Evolutionary conservation across 306 rosid species (phyloP).

Genomic region (Glycine latifolia): DNA sequence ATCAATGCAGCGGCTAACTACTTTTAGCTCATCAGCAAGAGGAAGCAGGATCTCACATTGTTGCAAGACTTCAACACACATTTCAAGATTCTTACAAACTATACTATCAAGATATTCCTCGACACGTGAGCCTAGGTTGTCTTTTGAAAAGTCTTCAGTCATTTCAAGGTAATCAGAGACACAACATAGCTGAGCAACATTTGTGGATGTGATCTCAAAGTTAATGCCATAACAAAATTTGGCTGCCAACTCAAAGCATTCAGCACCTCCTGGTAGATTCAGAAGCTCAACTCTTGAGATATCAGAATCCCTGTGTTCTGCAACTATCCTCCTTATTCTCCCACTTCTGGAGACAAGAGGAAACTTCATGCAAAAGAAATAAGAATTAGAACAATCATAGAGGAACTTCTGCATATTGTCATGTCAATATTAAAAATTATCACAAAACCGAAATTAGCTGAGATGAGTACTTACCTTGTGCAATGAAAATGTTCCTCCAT

Average conservation of each 20-base stretch:
- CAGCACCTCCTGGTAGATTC: constrained; percentile 93
- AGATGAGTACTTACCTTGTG: constrained; percentile 71
- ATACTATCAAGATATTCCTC: constrained; percentile 84
- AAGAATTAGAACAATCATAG: constrained; percentile 32
- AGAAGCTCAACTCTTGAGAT: constrained; percentile 93
- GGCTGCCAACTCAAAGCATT: constrained; percentile 91
- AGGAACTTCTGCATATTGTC: background rate
- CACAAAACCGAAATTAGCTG: constrained; percentile 7
- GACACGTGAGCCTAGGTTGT: constrained; percentile 82
- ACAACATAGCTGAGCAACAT: constrained; percentile 93
- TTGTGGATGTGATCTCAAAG: constrained; percentile 86
- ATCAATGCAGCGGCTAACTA: constrained; percentile 86
- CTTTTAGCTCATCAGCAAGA: constrained; percentile 83
- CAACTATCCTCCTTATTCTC: constrained; percentile 84
- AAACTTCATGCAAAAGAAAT: constrained; percentile 68
- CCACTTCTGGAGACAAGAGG: constrained; percentile 99
- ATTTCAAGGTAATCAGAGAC: constrained; percentile 90
- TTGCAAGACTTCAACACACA: constrained; percentile 92
- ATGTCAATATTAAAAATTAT: constrained; percentile 22
- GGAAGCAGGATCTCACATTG: constrained; percentile 91
- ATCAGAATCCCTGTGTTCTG: constrained; percentile 91
- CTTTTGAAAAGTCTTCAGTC: constrained; percentile 93
- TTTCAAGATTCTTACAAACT: constrained; percentile 91
- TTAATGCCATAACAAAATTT: constrained; percentile 97
- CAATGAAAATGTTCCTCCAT: constrained; percentile 75